Evolutionary conservation across 495 filamentous ascomycete genomes (phyloP).

Genomic region (Xylaria venustula): DNA sequence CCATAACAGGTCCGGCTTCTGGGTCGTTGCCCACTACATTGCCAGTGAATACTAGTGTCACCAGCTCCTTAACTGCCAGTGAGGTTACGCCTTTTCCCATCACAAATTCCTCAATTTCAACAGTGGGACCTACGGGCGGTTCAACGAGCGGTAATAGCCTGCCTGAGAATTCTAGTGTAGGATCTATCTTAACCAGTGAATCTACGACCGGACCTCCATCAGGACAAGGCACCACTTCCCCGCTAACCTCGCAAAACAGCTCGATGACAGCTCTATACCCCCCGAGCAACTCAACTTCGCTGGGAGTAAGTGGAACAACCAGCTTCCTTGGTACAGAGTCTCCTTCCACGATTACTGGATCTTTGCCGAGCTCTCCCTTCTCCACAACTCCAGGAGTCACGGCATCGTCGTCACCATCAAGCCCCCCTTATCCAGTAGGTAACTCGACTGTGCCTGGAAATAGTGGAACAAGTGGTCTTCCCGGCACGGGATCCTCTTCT

Average conservation of each 20-base stretch:
- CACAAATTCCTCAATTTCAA: conserved; percentile 25
- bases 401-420: not conserved
- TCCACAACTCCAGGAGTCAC: not conserved
- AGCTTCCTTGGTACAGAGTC: conserved; percentile 5
- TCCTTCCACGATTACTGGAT: not conserved
- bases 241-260: not conserved
- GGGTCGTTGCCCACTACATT: conserved; percentile 5
- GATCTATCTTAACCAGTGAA: not conserved
- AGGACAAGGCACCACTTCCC: not conserved
- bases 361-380: not conserved
- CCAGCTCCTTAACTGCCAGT: not conserved
- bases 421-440: not conserved
- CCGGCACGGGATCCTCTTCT: not conserved
- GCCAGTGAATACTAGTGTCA: not conserved
- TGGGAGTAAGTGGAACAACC: conserved; percentile 7
- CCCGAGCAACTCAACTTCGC: conserved; percentile 15
- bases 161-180: not conserved
- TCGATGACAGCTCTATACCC: conserved; percentile 19
- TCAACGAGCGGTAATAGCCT: not conserved
- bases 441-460: conserved; percentile 7
- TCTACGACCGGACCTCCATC: not conserved
- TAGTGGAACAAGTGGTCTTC: conserved; percentile 8
- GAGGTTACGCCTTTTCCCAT: conserved; percentile 24
- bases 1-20: conserved; percentile 1
- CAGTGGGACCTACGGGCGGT: conserved; percentile 14